A percentile compares a stretch with the other conserved stretches of the same genome.
Conservation (phyloP, 2,329 filamentous ascomycete species). For the Neospermospora avenae region DNA sequence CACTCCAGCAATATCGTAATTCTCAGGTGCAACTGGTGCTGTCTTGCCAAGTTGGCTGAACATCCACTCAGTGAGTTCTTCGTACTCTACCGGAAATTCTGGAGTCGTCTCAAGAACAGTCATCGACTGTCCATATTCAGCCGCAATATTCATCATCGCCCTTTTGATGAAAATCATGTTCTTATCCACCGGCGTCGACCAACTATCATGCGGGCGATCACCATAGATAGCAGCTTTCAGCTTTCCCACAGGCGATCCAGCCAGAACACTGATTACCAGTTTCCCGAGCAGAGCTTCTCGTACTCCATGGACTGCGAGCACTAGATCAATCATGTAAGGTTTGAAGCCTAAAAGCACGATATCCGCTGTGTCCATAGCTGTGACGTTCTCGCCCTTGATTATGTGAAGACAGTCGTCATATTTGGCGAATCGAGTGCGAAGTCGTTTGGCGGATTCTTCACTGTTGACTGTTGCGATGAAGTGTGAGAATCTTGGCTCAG, state of each 20-base stretch:
- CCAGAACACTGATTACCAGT: constrained; percentile 77
- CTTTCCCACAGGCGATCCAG: constrained; percentile 69
- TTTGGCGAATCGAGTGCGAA: constrained; percentile 35
- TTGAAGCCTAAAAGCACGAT: constrained; percentile 80
- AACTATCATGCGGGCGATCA: neutral
- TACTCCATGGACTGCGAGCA: constrained; percentile 67
- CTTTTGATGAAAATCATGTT: constrained; percentile 61
- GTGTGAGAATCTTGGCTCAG: constrained; percentile 23
- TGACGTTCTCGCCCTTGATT: constrained; percentile 57
- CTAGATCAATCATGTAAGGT: constrained; percentile 66
- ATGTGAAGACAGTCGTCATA: constrained; percentile 30
- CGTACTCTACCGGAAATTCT: constrained; percentile 52
- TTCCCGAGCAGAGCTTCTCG: constrained; percentile 72
- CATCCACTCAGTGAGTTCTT: constrained; percentile 68
- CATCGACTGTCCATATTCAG: constrained; percentile 76
- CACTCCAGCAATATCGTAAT: constrained; percentile 71
- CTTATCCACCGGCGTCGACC: neutral
- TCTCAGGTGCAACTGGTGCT: constrained; percentile 59
- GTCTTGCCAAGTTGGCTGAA: constrained; percentile 72
- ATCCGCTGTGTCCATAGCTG: constrained; percentile 65
- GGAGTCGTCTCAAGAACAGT: constrained; percentile 60
- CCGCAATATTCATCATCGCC: constrained; percentile 83
- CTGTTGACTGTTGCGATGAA: constrained; percentile 45
- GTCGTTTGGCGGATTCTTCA: constrained; percentile 35
- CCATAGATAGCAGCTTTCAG: constrained; percentile 55